Percentiles rank a stretch among this genome's conserved stretches.
phyloP scores from a whole-genome alignment of 106 monocot species.

The Apostasia shenzhenica region DNA sequence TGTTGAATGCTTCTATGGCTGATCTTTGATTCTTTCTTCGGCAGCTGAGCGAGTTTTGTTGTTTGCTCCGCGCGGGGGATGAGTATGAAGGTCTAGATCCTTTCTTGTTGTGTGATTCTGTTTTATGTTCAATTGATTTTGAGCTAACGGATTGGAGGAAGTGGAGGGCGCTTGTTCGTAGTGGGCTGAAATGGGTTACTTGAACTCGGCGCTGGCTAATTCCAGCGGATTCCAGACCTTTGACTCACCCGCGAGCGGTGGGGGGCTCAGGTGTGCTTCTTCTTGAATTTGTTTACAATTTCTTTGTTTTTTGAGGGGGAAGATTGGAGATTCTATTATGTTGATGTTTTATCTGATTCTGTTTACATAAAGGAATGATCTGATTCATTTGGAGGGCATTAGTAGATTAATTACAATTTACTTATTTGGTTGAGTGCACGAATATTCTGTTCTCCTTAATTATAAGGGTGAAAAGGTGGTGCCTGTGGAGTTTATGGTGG shows the following conservation, averaged over 20 bases:
- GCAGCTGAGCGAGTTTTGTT: background rate
- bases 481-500: background rate
- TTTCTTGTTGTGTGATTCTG: background rate
- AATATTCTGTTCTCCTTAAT: background rate
- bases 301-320: background rate
- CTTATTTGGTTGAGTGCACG: background rate
- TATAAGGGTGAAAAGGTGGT: background rate
- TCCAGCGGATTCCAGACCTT: background rate
- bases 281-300: background rate
- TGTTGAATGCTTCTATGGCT: background rate
- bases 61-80: background rate
- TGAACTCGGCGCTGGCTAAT: background rate
- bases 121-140: background rate
- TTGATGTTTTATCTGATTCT: background rate
- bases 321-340: background rate
- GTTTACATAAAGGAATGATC: background rate
- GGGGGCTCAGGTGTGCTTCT: conserved; percentile 14
- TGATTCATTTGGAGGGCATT: background rate
- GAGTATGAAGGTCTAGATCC: background rate
- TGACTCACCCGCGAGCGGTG: conserved; percentile 14
- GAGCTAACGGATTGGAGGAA: background rate
- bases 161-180: background rate
- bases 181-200: background rate
- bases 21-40: background rate
- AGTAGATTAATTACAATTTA: background rate